phyloP scores from a whole-genome alignment of 2,329 filamentous ascomycete genomes.

The Fusarium sp. region DNA sequence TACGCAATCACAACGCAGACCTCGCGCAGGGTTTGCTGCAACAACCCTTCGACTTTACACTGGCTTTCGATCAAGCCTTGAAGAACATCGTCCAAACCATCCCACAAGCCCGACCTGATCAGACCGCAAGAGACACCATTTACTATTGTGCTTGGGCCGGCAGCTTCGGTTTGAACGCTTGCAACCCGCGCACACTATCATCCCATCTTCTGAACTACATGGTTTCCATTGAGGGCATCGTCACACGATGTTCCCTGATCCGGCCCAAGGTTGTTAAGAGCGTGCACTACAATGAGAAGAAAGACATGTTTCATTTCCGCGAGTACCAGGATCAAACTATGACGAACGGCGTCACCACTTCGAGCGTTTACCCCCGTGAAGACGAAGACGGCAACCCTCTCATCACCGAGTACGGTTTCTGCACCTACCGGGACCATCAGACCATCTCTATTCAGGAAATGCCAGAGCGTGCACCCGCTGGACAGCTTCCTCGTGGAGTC shows the following conservation, averaged over 20 bases:
- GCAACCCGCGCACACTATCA: constrained; percentile 91
- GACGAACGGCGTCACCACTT: constrained; percentile 88
- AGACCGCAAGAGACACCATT: constrained; percentile 78
- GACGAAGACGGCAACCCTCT: constrained; percentile 93
- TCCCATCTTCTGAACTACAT: constrained; percentile 93
- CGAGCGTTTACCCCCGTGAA: constrained; percentile 92
- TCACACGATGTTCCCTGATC: constrained; percentile 94
- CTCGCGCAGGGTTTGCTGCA: constrained; percentile 81
- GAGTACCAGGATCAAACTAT: constrained; percentile 98
- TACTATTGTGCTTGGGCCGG: constrained; percentile 99
- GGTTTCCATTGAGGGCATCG: constrained; percentile 97
- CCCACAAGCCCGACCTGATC: constrained; percentile 76
- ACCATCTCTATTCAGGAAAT: constrained; percentile 99
- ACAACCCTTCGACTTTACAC: constrained; percentile 85
- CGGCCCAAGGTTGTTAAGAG: constrained; percentile 98
- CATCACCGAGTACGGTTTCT: constrained; percentile 95
- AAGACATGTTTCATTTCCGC: constrained; percentile 85
- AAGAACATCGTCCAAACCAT: constrained; percentile 87
- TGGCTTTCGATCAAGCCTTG: constrained; percentile 89
- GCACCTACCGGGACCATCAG: constrained; percentile 95
- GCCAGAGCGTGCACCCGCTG: constrained; percentile 94
- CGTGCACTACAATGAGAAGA: constrained; percentile 92
- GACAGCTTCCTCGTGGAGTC: constrained; percentile 92
- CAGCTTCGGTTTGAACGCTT: constrained; percentile 93
- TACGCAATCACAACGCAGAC: constrained; percentile 85